phyloP scores from a whole-genome alignment of 2,329 filamentous ascomycete species.

The Penicillium griseofulvum region DNA sequence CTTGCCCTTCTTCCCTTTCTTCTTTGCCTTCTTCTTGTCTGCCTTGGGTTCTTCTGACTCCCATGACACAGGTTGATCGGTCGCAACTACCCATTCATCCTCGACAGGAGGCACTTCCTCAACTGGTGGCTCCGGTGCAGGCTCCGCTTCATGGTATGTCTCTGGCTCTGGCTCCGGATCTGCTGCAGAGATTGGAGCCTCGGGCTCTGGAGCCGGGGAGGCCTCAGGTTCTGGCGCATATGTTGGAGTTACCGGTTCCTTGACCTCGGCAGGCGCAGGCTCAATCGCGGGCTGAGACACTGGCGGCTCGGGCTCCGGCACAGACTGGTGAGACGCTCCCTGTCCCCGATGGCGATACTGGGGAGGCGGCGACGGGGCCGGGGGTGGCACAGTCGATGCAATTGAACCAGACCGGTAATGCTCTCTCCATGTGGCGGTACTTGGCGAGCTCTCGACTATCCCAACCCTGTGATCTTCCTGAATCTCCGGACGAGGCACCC shows the following conservation, averaged over 20 bases:
- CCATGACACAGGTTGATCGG: neutral
- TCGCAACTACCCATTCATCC: neutral
- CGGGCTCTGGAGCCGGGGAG: neutral
- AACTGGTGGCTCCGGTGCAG: neutral
- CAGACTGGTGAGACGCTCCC: neutral
- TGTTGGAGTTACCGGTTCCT: neutral
- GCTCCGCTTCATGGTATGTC: conserved; percentile 1
- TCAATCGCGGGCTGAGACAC: neutral
- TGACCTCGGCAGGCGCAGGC: neutral
- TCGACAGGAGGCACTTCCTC: neutral
- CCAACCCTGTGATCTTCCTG: conserved; percentile 21
- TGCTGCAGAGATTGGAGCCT: neutral
- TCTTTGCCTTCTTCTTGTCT: conserved; percentile 16
- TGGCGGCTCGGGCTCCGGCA: neutral
- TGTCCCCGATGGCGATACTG: conserved; percentile 1
- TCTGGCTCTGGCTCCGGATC: neutral
- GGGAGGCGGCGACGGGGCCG: conserved; percentile 32
- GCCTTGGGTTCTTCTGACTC: conserved; percentile 1
- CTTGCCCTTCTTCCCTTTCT: conserved; percentile 30
- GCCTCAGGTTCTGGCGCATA: neutral
- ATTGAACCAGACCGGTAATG: conserved; percentile 23
- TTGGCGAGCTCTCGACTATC: conserved; percentile 10
- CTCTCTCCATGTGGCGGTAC: conserved; percentile 16
- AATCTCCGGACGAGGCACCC: conserved; percentile 26
- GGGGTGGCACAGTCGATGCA: conserved; percentile 29